Evolutionary conservation across 176 grass and related monocot species (phyloP).

Genomic region (Carex myosuroides): DNA sequence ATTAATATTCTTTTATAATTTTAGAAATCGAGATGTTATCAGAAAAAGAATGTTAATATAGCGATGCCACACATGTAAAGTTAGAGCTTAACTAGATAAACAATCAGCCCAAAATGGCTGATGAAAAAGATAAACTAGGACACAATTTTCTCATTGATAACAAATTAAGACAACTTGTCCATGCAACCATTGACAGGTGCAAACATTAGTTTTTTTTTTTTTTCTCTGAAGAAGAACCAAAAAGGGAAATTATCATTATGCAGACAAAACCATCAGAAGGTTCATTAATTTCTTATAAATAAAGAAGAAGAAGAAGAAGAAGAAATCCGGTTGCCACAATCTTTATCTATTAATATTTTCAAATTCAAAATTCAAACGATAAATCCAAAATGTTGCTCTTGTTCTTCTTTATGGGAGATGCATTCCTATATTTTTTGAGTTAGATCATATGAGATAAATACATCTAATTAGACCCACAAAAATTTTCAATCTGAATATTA

Average conservation of each 20-base stretch:
- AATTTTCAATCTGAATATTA: no score
- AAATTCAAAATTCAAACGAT: no score
- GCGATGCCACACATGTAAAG: neutral
- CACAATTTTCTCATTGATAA: neutral
- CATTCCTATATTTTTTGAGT: no score
- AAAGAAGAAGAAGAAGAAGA: neutral
- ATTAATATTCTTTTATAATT: neutral
- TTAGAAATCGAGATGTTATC: neutral
- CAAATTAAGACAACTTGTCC: neutral
- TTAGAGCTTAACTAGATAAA: neutral
- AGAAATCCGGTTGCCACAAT: neutral
- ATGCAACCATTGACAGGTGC: neutral
- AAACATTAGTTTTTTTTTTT: neutral
- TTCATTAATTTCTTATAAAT: neutral
- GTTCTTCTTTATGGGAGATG: no score
- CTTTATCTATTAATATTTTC: no score
- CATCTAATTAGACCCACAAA: no score
- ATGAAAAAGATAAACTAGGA: neutral
- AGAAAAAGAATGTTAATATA: neutral
- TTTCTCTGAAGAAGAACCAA: neutral
- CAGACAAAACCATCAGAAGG: neutral
- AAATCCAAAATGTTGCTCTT: no score
- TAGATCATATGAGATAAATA: no score
- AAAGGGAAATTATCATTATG: neutral
- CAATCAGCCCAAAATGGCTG: neutral